Conservation (phyloP, 768 basidiomycete species). For the Kwoniella heveanensis region DNA sequence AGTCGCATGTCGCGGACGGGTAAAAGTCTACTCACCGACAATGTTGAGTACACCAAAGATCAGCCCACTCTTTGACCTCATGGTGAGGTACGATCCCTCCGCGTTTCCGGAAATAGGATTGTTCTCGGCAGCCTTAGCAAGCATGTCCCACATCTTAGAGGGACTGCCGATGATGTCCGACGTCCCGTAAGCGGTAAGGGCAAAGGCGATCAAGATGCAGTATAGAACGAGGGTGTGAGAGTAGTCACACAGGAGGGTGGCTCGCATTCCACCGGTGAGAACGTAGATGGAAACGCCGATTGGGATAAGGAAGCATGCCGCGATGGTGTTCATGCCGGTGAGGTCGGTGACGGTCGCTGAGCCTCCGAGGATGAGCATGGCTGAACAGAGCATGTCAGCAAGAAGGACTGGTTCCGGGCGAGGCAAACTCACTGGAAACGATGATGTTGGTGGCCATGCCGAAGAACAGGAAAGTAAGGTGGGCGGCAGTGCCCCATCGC, state of each 20-base stretch:
- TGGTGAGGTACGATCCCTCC: constrained; percentile 79
- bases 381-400: no score
- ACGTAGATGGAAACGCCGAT: constrained; percentile 80
- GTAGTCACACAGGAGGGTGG: constrained; percentile 59
- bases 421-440: constrained; percentile 66
- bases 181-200: constrained; percentile 81
- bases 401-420: neutral
- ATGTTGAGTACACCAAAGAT: constrained; percentile 86
- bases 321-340: constrained; percentile 87
- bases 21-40: constrained; percentile 58
- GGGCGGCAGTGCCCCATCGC: constrained; percentile 75
- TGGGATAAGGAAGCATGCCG: constrained; percentile 82
- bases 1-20: neutral
- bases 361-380: constrained; percentile 58
- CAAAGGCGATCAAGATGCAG: constrained; percentile 73
- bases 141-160: constrained; percentile 73
- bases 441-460: constrained; percentile 87
- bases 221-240: constrained; percentile 86
- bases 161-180: constrained; percentile 73
- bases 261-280: constrained; percentile 55
- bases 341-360: constrained; percentile 84
- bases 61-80: constrained; percentile 73
- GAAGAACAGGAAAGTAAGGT: constrained; percentile 85
- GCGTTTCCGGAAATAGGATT: constrained; percentile 79
- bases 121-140: constrained; percentile 63